phyloP scores from a whole-genome alignment of 129 eudicot genomes.

The Gnaphalium uliginosum region DNA sequence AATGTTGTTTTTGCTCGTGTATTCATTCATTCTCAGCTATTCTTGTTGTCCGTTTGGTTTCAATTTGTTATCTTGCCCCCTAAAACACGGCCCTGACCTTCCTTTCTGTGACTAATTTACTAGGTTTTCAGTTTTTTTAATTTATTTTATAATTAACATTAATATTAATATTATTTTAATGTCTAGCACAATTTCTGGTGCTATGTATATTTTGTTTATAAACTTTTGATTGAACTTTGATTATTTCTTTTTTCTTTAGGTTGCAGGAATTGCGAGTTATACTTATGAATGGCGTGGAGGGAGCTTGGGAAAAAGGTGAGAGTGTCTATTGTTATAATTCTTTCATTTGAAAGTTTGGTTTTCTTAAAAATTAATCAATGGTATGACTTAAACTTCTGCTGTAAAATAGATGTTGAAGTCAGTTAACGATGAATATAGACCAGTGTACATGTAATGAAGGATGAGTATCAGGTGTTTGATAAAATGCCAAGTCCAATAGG shows the following conservation, averaged over 20 bases:
- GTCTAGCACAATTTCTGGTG: background rate
- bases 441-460: background rate
- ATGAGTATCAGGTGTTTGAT: slow-evolving; percentile 22
- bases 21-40: background rate
- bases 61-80: background rate
- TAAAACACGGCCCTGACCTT: background rate
- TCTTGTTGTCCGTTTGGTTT: background rate
- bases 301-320: slow-evolving; percentile 64
- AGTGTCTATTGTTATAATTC: background rate
- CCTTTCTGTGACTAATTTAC: background rate
- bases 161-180: background rate
- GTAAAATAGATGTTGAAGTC: background rate
- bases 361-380: background rate
- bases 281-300: slow-evolving; percentile 85
- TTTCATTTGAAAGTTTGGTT: background rate
- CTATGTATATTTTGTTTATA: background rate
- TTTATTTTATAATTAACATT: too few relatives aligned
- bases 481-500: background rate
- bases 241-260: background rate
- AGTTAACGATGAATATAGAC: background rate
- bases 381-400: background rate
- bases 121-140: background rate
- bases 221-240: background rate
- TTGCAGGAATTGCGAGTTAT: slow-evolving; percentile 31
- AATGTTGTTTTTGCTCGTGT: background rate